phyloP scores from a whole-genome alignment of 2,329 filamentous ascomycete genomes.

The Alternaria sp. region DNA sequence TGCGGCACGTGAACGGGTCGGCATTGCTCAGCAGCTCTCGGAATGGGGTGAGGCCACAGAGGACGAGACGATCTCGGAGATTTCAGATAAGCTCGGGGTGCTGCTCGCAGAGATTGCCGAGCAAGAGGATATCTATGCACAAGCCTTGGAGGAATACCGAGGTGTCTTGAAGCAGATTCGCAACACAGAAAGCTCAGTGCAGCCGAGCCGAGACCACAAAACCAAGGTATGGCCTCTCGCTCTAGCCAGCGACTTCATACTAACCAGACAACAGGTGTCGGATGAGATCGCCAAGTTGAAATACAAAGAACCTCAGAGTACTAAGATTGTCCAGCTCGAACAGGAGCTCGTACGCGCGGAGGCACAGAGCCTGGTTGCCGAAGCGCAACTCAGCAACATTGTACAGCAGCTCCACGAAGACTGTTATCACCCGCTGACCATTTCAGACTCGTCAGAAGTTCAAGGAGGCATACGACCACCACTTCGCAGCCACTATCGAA shows the following conservation, averaged over 20 bases:
- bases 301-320: constrained; percentile 87
- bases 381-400: constrained; percentile 94
- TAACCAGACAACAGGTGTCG: constrained; percentile 63
- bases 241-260: background rate
- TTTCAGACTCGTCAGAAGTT: constrained; percentile 88
- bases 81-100: constrained; percentile 95
- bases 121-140: constrained; percentile 88
- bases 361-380: constrained; percentile 93
- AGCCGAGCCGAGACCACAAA: constrained; percentile 88
- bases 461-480: constrained; percentile 90
- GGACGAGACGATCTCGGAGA: constrained; percentile 85
- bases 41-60: constrained; percentile 95
- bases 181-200: constrained; percentile 94
- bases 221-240: constrained; percentile 63
- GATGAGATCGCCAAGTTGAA: constrained; percentile 94
- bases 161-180: constrained; percentile 86
- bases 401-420: constrained; percentile 55
- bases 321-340: constrained; percentile 83
- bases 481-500: constrained; percentile 91
- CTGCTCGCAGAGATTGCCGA: constrained; percentile 91
- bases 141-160: constrained; percentile 85
- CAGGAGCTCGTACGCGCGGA: constrained; percentile 96
- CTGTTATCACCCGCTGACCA: constrained; percentile 22
- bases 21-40: constrained; percentile 88
- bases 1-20: constrained; percentile 82